Base-by-base conservation (phyloP, 441 rosid genomes). In the Populus hybrid region DNA sequence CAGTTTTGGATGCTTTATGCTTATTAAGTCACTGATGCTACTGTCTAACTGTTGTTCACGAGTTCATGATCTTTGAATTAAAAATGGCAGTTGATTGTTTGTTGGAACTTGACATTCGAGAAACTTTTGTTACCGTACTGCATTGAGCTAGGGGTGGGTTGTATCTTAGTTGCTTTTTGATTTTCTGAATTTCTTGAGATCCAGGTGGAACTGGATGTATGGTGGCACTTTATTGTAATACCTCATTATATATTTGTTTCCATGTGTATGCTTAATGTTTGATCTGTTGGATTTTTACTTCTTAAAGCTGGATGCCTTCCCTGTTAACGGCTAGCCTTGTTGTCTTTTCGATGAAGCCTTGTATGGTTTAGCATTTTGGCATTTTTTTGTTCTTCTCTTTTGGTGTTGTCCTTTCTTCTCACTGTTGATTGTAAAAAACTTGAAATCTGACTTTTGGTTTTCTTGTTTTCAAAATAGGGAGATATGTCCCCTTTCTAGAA, bases 401-500 rank as follows among this genome's bases (percentile, higher is more conserved):
- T 53, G 18, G 7, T 20, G 45, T 20, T 24, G 10, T 42, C 24
- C 33, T 71, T 50, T 50, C 7, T 16, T 24, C 31, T 18, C 24
- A n/a, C 50, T 36, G 24, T 21, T 9, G n/a, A n/a, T 10, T 42
- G 23, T 33, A 26, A 28, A 14, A 2, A 33, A 45, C 35, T 28
- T 69, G 65, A 64, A 75, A 65, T 64, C 16, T n/a, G 6, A 38
- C 20, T 42, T 9, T 56, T n/a, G 68, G 64, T 64, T 33, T 18
- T 18, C 42, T 14, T 45, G 56, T 40, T 72, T 20, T 20, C 18
- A 12, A 11, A 76, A 75, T 59, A 20, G 45, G 74, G 78, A 72
- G 68, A 29, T 14, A 20, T 40, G 45, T 36, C 66, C 61, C 75
- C 66, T 31, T 53, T 56, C 35, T 36, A 59, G 24, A 61, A 53